Evolutionary conservation across 176 grass and related monocot genomes (phyloP).

Genomic region (Calamus simplicifolius): DNA sequence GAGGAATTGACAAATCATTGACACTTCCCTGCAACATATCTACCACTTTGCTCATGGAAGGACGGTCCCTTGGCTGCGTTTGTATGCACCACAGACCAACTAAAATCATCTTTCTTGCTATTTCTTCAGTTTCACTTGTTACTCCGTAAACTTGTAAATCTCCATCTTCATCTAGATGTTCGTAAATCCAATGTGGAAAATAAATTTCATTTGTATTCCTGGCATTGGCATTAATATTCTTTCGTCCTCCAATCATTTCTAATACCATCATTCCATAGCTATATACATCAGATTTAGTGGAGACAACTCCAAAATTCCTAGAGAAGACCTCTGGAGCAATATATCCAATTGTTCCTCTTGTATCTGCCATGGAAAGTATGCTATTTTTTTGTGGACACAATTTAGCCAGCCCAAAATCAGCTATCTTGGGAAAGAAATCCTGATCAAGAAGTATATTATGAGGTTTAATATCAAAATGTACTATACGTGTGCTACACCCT

Average conservation of each 20-base stretch:
- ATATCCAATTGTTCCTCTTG: slow-evolving; percentile 59
- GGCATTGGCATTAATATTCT: slow-evolving; percentile 1
- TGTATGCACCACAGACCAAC: slow-evolving; percentile 51
- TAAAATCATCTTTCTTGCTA: slow-evolving; percentile 19
- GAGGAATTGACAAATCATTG: slow-evolving; percentile 31
- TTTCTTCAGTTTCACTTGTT: slow-evolving; percentile 14
- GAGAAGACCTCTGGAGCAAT: slow-evolving; percentile 69
- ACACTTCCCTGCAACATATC: slow-evolving; percentile 46
- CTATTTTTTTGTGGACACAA: slow-evolving; percentile 42
- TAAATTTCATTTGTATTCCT: slow-evolving; percentile 16
- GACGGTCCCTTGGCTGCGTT: slow-evolving; percentile 20
- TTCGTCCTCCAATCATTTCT: slow-evolving; percentile 41
- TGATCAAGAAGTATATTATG: slow-evolving; percentile 54
- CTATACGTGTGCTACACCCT: slow-evolving; percentile 36
- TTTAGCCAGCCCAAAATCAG: slow-evolving; percentile 62
- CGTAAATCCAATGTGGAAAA: slow-evolving; percentile 52
- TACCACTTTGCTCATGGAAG: slow-evolving; percentile 36
- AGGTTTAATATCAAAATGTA: slow-evolving; percentile 87
- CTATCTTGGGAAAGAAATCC: slow-evolving; percentile 52
- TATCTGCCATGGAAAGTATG: slow-evolving; percentile 30
- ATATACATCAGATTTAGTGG: slow-evolving; percentile 56
- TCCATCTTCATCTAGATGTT: slow-evolving; percentile 17
- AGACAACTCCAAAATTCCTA: slow-evolving; percentile 37
- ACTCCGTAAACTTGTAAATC: slow-evolving; percentile 16
- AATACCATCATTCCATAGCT: slow-evolving; percentile 66